These are phyloP conservation scores for Acorus calamus DNA, from an alignment of 106 monocot species.

Conservation along the genomic window DNA sequence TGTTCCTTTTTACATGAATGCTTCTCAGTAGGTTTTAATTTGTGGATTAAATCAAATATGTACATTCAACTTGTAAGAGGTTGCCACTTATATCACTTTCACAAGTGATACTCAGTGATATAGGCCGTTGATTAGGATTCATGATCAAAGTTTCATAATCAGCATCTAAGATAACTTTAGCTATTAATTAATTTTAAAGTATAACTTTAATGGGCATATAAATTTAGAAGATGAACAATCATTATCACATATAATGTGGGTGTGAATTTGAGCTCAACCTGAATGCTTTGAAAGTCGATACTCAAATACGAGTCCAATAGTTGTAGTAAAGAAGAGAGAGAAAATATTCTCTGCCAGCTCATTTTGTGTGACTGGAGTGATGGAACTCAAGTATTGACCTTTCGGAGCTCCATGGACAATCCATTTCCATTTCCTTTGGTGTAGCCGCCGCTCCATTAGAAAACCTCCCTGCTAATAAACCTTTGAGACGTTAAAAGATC, in stretches of 20 bases:
- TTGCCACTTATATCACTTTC: no score
- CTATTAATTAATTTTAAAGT: no score
- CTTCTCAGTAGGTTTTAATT: no score
- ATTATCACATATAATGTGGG: neutral
- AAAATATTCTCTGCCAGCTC: conserved; percentile 23
- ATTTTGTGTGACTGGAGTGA: conserved; percentile 42
- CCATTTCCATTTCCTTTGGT: conserved; percentile 95
- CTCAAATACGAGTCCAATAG: conserved; percentile 56
- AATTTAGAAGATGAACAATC: no score
- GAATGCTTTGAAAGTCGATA: conserved; percentile 57
- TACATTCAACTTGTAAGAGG: no score
- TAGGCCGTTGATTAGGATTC: no score
- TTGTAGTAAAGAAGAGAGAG: conserved; percentile 54
- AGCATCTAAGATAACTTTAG: no score
- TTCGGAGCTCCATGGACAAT: conserved; percentile 53
- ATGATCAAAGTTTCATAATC: no score
- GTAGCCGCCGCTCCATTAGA: conserved; percentile 66
- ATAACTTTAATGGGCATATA: no score
- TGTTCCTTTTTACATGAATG: no score
- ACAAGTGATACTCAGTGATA: no score
- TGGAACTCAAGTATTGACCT: conserved; percentile 46
- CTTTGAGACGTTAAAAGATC: neutral
- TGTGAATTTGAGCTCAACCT: conserved; percentile 26
- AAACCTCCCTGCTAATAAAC: conserved; percentile 61
- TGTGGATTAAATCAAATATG: no score